A percentile compares a stretch with the other conserved stretches of the same genome.
These are phyloP conservation scores for Umbellularia californica DNA, from an alignment of 164 flowering plant genomes.

Conservation along the genomic window DNA sequence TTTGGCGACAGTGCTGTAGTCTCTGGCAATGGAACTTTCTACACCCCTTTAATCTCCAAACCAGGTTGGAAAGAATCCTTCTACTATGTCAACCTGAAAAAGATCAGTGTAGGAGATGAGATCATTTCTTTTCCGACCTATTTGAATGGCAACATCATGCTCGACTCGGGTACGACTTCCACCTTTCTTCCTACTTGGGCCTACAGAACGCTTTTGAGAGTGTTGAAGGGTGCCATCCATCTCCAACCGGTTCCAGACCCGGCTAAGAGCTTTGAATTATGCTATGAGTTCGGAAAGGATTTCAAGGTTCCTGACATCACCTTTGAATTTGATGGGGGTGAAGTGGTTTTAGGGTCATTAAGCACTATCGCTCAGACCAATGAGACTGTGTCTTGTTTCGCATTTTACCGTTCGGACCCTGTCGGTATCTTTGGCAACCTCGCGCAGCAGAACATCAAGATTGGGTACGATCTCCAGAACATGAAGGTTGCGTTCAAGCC, in stretches of 20 bases:
- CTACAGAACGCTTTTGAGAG: slow-evolving; percentile 14
- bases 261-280: neutral
- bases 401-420: neutral
- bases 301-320: slow-evolving; percentile 18
- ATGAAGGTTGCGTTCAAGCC: slow-evolving; percentile 26
- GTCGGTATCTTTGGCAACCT: slow-evolving; percentile 23
- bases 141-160: slow-evolving; percentile 36
- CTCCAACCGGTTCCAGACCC: neutral
- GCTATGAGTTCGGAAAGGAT: slow-evolving; percentile 11
- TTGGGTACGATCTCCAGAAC: slow-evolving; percentile 24
- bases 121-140: slow-evolving; percentile 2
- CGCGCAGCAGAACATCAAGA: slow-evolving; percentile 24
- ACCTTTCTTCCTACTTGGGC: slow-evolving; percentile 22
- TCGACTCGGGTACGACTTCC: slow-evolving; percentile 58
- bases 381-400: slow-evolving; percentile 18
- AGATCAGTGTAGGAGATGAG: slow-evolving; percentile 33
- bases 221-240: slow-evolving; percentile 3
- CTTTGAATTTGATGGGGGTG: slow-evolving; percentile 30
- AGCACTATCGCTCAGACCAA: slow-evolving; percentile 19
- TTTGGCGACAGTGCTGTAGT: slow-evolving; percentile 36
- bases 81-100: slow-evolving; percentile 41
- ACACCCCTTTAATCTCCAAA: slow-evolving; percentile 32
- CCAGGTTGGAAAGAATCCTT: slow-evolving; percentile 10
- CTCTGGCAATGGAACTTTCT: slow-evolving; percentile 25
- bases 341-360: slow-evolving; percentile 13